A percentile compares a stretch with the other conserved stretches of the same genome.
phyloP scores from a whole-genome alignment of 352 stramenopile species.

The Aphanomyces cochlioides region DNA sequence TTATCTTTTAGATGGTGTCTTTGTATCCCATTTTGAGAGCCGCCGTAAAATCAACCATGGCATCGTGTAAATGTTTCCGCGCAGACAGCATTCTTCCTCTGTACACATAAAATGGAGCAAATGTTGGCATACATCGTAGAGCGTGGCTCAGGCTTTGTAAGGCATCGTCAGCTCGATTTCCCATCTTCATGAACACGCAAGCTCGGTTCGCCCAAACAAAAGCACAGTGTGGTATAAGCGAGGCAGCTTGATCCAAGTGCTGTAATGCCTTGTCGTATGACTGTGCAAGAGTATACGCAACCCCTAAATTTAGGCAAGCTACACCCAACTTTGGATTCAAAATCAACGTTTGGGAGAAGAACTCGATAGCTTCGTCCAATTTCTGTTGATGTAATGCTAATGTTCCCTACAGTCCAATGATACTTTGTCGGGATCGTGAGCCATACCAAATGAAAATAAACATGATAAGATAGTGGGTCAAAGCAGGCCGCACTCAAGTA shows the following conservation, averaged over 20 bases:
- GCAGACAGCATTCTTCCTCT: constrained; percentile 63
- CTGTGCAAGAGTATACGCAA: constrained; percentile 44
- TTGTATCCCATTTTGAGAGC: constrained; percentile 68
- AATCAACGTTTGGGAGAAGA: constrained; percentile 45
- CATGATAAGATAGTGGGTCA: constrained; percentile 53
- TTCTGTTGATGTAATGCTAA: constrained; percentile 44
- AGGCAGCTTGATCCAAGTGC: constrained; percentile 54
- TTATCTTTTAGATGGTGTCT: constrained; percentile 54
- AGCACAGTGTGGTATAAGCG: constrained; percentile 49
- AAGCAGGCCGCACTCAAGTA: constrained; percentile 65
- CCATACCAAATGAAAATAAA: constrained; percentile 47
- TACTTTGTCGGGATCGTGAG: not conserved
- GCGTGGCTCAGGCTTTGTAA: constrained; percentile 59
- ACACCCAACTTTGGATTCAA: constrained; percentile 50
- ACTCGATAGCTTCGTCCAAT: constrained; percentile 37
- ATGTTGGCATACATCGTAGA: constrained; percentile 63
- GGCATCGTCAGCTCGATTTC: constrained; percentile 38
- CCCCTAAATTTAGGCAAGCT: constrained; percentile 58
- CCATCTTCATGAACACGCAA: constrained; percentile 40
- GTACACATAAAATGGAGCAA: constrained; percentile 62
- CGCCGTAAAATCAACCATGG: constrained; percentile 77
- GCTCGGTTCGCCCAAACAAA: constrained; percentile 70
- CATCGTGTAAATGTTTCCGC: constrained; percentile 70
- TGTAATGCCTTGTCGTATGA: constrained; percentile 37
- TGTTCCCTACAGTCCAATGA: constrained; percentile 35